Base-by-base conservation (phyloP, 202 grass and related monocot genomes). In the Dendrocalamus latiflorus region DNA sequence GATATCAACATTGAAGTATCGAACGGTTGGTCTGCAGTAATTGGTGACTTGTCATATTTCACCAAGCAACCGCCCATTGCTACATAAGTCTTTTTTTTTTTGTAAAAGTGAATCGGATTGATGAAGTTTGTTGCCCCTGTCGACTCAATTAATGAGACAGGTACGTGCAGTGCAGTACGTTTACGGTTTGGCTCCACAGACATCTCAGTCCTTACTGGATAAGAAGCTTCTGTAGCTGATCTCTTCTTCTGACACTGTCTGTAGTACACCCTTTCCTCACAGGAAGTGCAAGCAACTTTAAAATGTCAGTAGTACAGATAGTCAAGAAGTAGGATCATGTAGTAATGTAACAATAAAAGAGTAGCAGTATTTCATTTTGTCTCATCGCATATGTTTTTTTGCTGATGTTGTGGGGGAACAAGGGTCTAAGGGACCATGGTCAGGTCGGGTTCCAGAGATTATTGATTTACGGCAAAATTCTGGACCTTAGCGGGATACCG, bases 81-180 rank as follows among this genome's bases (percentile, higher is more conserved):
- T 63, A 50, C 63, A 26, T 7, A 64, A 41, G 21, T 47, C 2
- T 39, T 39, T 7, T 6, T 6, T 38, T 8, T 39, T 34, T n/a
- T 68, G 67, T 78, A 47, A 75, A 76, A 70, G 88, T 84, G 69
- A 87, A 76, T 84, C 56, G 18, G 59, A 76, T 80, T 84, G 56
- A 79, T 84, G 55, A 73, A 71, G 76, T 84, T 68, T 22, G 84
- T 87, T 90, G 76, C 70, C 63, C 62, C 78, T 90, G 88, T 84
- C 70, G 26, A 84, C 80, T 49, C 37, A 71, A 86, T 90, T 81
- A 84, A 87, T 84, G 84, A 58, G 63, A 33, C 62, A 87, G 75
- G 75, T 76, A 76, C 9, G 51, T 80, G 68, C 57, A 24, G 42
- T 49, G 68, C 14, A 4, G 72, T 76, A 44, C 70, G 67, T 87